A percentile compares a stretch with the other conserved stretches of the same genome.
These are phyloP conservation scores for Talaromyces atroroseus DNA, from an alignment of 2,329 filamentous ascomycete genomes.

Conservation along the genomic window DNA sequence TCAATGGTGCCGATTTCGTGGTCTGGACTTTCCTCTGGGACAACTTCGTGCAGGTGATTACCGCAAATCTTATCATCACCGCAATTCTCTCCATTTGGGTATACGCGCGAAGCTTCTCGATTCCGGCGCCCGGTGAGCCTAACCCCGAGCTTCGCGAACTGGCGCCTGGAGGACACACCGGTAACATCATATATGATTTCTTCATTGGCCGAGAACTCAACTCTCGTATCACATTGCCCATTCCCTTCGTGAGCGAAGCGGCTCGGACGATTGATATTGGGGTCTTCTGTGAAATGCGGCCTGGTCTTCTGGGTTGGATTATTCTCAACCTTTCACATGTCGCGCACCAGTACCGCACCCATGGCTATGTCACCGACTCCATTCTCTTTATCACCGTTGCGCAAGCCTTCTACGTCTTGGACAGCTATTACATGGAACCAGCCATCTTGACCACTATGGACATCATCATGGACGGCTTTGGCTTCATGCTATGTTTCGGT, in stretches of 20 bases:
- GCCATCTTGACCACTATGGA: slow-evolving; percentile 92
- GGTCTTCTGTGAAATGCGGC: slow-evolving; percentile 82
- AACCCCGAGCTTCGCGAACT: slow-evolving; percentile 70
- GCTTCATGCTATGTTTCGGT: slow-evolving; percentile 90
- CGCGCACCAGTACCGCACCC: slow-evolving; percentile 80
- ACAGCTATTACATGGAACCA: slow-evolving; percentile 80
- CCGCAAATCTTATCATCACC: slow-evolving; percentile 73
- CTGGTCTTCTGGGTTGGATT: slow-evolving; percentile 84
- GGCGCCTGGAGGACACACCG: slow-evolving; percentile 72
- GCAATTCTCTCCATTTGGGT: slow-evolving; percentile 69
- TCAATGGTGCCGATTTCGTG: slow-evolving; percentile 73
- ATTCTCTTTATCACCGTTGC: slow-evolving; percentile 73
- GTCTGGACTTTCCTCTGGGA: slow-evolving; percentile 92
- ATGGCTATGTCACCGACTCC: slow-evolving; percentile 77
- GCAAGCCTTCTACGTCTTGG: slow-evolving; percentile 77
- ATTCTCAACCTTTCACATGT: slow-evolving; percentile 79
- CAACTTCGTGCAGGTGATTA: slow-evolving; percentile 81
- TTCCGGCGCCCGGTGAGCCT: slow-evolving; percentile 56
- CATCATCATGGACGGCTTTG: slow-evolving; percentile 87
- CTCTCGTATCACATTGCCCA: slow-evolving; percentile 61
- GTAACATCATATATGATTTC: slow-evolving; percentile 89
- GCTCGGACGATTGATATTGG: slow-evolving; percentile 75
- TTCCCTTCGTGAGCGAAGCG: slow-evolving; percentile 65
- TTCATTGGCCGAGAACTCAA: slow-evolving; percentile 96
- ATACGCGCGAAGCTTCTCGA: slow-evolving; percentile 75